Conservation (phyloP, 2,329 filamentous ascomycete species). For the Trichoderma cornu-damae region DNA sequence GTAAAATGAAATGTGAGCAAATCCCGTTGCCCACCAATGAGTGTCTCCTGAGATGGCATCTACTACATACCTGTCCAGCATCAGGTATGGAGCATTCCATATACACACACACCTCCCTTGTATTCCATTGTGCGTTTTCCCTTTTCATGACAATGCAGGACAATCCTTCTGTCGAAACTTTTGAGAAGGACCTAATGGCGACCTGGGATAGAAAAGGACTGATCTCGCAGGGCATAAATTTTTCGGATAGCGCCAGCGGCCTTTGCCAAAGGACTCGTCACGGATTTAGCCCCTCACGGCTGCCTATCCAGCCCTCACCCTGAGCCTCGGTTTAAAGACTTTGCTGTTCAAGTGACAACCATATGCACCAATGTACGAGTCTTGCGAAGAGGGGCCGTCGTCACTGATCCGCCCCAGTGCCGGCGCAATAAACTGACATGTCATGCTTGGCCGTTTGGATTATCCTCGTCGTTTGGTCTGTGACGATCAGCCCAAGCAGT, state of each 20-base stretch:
- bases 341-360: not conserved
- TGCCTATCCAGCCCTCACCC: not conserved
- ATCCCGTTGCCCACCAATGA: not conserved
- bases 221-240: not conserved
- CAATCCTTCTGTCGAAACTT: not conserved
- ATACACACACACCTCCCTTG: not conserved
- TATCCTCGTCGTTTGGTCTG: not conserved
- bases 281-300: not conserved
- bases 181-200: not conserved
- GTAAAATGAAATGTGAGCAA: slow-evolving; percentile 15
- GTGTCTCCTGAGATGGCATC: not conserved
- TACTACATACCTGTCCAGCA: not conserved
- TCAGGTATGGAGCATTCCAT: not conserved
- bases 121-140: not conserved
- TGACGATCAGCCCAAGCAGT: not conserved
- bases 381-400: not conserved
- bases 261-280: not conserved
- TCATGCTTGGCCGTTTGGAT: slow-evolving; percentile 10
- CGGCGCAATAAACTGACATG: slow-evolving; percentile 11
- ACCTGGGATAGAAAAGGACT: not conserved
- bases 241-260: not conserved
- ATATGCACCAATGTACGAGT: not conserved
- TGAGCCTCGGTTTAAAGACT: not conserved
- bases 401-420: not conserved
- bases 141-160: not conserved